Percentiles rank a stretch among this genome's conserved stretches.
phyloP scores from a whole-genome alignment of 495 filamentous ascomycete species.

The Sphaerosporella brunnea region DNA sequence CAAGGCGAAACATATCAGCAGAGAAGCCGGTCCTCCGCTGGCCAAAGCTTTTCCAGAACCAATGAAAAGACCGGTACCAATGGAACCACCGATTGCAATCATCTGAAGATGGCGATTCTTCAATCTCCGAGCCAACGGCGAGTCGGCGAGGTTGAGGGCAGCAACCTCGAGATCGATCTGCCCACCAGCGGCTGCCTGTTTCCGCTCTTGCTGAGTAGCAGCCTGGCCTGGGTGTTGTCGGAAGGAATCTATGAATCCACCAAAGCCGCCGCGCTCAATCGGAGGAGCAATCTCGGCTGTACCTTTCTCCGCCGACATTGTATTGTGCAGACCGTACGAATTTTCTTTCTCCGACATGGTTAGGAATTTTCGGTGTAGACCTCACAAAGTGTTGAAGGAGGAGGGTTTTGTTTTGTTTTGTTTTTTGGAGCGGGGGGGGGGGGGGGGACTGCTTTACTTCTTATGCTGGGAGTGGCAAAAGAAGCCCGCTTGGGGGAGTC shows the following conservation, averaged over 20 bases:
- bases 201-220: slow-evolving; percentile 38
- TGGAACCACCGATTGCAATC: slow-evolving; percentile 92
- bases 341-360: slow-evolving; percentile 3
- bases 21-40: slow-evolving; percentile 64
- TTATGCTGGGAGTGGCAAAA: too few relatives aligned
- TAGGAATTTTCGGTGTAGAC: too few relatives aligned
- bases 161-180: slow-evolving; percentile 61
- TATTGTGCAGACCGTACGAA: too few relatives aligned
- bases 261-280: slow-evolving; percentile 15
- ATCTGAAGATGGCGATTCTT: slow-evolving; percentile 84
- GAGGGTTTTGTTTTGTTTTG: too few relatives aligned
- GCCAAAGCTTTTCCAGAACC: slow-evolving; percentile 63
- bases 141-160: slow-evolving; percentile 53
- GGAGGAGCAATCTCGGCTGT: background rate
- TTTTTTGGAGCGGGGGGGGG: too few relatives aligned
- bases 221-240: slow-evolving; percentile 51
- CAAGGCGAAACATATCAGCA: slow-evolving; percentile 65
- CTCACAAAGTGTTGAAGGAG: too few relatives aligned
- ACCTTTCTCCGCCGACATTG: too few relatives aligned
- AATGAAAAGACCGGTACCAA: slow-evolving; percentile 90
- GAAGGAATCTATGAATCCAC: slow-evolving; percentile 58
- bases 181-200: slow-evolving; percentile 39
- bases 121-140: slow-evolving; percentile 54
- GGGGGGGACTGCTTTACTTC: too few relatives aligned
- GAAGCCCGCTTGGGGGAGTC: too few relatives aligned